A percentile compares a stretch with the other conserved stretches of the same genome.
phyloP scores from a whole-genome alignment of 2,329 filamentous ascomycete genomes.

The Cercospora zeae-maydis region DNA sequence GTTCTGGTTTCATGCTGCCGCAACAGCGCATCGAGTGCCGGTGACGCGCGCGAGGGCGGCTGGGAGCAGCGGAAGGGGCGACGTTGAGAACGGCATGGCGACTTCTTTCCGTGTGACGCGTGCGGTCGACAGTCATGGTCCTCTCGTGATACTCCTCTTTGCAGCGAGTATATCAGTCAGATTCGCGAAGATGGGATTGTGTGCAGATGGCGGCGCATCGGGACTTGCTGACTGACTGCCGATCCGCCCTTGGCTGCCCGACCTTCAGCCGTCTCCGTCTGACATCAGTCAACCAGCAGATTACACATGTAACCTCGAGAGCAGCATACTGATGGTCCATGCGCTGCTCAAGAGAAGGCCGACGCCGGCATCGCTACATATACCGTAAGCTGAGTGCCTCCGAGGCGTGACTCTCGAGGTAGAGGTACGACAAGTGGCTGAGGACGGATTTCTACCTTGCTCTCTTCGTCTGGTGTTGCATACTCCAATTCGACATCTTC shows the following conservation, averaged over 20 bases:
- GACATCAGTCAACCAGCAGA: no score
- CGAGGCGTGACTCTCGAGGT: not conserved
- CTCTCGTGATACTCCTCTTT: not conserved
- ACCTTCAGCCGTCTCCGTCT: not conserved
- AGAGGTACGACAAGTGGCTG: not conserved
- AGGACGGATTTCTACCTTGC: not conserved
- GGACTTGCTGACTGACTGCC: not conserved
- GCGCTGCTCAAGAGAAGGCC: not conserved
- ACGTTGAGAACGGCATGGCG: not conserved
- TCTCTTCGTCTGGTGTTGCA: not conserved
- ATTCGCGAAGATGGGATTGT: not conserved
- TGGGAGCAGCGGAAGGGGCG: not conserved
- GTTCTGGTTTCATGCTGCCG: not conserved
- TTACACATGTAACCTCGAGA: not conserved
- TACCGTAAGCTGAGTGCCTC: not conserved
- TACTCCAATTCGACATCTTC: not conserved
- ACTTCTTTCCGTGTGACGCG: not conserved
- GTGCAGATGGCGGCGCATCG: not conserved
- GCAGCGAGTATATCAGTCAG: not conserved
- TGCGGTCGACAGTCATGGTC: not conserved
- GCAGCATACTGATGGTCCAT: not conserved
- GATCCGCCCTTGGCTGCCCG: not conserved
- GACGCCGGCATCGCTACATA: not conserved
- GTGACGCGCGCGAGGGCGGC: not conserved
- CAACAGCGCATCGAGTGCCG: not conserved